A percentile compares a stretch with the other conserved stretches of the same genome.
These are phyloP conservation scores for Pestalotiopsis fici DNA, from an alignment of 2,329 filamentous ascomycete genomes.

Conservation along the genomic window DNA sequence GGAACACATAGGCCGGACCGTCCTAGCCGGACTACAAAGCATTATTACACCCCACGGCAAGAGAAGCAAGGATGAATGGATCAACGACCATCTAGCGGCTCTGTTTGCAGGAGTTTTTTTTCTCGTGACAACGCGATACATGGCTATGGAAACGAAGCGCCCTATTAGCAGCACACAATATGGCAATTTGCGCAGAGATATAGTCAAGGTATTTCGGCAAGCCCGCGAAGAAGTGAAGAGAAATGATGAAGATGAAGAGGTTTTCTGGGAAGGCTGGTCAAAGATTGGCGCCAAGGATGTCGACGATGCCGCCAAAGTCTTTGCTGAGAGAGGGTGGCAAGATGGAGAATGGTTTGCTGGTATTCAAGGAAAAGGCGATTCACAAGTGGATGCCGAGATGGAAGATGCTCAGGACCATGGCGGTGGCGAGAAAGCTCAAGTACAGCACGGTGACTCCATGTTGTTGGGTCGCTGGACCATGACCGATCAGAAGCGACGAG, in stretches of 20 bases:
- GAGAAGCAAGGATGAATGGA: constrained; percentile 49
- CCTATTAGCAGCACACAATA: constrained; percentile 45
- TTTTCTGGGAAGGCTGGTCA: constrained; percentile 56
- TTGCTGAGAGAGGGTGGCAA: constrained; percentile 60
- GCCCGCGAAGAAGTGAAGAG: constrained; percentile 41
- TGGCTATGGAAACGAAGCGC: constrained; percentile 37
- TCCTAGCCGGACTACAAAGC: constrained; percentile 72
- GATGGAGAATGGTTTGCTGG: constrained; percentile 64
- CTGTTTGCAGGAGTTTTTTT: constrained; percentile 63
- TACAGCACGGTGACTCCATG: constrained; percentile 66
- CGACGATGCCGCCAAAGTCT: constrained; percentile 60
- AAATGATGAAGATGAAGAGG: constrained; percentile 42
- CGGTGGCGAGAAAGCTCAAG: constrained; percentile 35
- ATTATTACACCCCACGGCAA: constrained; percentile 46
- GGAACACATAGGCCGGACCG: constrained; percentile 66
- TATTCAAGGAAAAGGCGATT: constrained; percentile 54
- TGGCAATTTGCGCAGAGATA: constrained; percentile 45
- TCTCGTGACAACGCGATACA: constrained; percentile 56
- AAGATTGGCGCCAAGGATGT: constrained; percentile 54
- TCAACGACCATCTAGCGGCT: constrained; percentile 48
- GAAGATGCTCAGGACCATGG: constrained; percentile 35
- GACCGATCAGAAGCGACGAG: constrained; percentile 60
- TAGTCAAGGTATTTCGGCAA: constrained; percentile 42
- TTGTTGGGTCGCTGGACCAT: constrained; percentile 73
- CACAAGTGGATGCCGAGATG: constrained; percentile 29